Evolutionary conservation across 768 basidiomycete species (phyloP), one percentile per base, ranked within the genome.

Genomic region (Boletus speciosus): DNA sequence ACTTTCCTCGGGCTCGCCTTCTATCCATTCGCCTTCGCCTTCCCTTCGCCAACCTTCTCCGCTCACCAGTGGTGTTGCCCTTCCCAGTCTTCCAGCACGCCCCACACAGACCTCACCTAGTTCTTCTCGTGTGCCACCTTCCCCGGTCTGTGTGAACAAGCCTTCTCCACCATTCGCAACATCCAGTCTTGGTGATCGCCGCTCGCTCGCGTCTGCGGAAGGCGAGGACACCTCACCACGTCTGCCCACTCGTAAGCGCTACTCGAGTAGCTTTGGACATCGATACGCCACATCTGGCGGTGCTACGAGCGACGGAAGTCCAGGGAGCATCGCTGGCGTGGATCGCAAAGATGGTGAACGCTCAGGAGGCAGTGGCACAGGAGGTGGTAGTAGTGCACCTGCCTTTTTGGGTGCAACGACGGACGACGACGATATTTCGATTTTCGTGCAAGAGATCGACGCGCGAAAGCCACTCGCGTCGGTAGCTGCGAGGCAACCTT

Each of bases 201-300:
- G 75, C 4, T 76, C 74, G 23, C 61, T 73, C n/a, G 53, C 60
- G 6, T 71, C 70, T n/a, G 60, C 63, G 15, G 71, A 73, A 54
- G 73, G 68, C 11, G 72, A 65, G n/a, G 73, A 72, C 23, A 60
- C 59, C 29, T 63, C 66, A 21, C 61, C 66, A 10, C 61, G 66
- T 11, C 25, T 62, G 1, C 66, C 66, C 47, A 10, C 59, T 29
- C 73, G 83, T 37, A 87, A 86, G 67, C 75, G 87, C 7, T 92
- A 90, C 71, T 87, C 85, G 42, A 88, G 86, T 59, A 87, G 83
- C 56, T 92, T 92, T 65, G 83, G 85, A 10, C 83, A 90, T 66
- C 78, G 89, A 41, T 88, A 88, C 65, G 72, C 68, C 21, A 65
- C 73, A 14, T 71, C 76, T 16, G 69, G 71, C 31, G 73, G 78